Conservation (phyloP, 192 early-diverging fungal genomes). For the Podila horticola region DNA sequence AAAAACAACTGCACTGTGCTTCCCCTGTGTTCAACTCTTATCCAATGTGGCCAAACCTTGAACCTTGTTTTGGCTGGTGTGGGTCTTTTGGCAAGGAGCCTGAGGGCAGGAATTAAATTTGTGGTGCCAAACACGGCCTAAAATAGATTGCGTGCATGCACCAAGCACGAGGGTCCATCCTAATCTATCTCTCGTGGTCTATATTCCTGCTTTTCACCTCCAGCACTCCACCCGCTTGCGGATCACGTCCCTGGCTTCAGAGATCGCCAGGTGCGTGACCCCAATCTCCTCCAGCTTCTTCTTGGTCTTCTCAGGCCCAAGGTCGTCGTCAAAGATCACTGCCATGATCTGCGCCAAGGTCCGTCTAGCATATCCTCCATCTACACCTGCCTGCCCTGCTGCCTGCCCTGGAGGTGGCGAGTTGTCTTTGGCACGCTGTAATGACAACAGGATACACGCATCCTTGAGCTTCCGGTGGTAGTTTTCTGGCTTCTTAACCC, state of each 20-base stretch:
- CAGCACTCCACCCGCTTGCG: slow-evolving; percentile 51
- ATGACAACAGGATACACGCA: slow-evolving; percentile 47
- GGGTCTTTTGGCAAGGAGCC: too few species aligned
- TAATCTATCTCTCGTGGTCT: neutral
- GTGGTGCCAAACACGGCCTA: too few species aligned
- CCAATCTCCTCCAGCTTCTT: slow-evolving; percentile 48
- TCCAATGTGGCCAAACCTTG: too few species aligned
- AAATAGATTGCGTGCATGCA: neutral
- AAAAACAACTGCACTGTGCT: too few species aligned
- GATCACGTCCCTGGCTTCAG: slow-evolving; percentile 50
- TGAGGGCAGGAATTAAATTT: too few species aligned
- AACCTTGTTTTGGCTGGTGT: too few species aligned
- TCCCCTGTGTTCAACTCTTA: too few species aligned
- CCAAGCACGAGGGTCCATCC: neutral
- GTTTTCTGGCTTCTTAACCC: slow-evolving; percentile 64
- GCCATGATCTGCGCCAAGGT: slow-evolving; percentile 53
- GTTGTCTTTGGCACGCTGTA: slow-evolving; percentile 37
- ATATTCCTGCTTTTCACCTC: slow-evolving; percentile 17
- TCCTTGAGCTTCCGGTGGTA: slow-evolving; percentile 55
- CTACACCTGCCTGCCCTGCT: neutral
- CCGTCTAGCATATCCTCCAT: slow-evolving; percentile 11
- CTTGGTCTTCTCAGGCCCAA: slow-evolving; percentile 7
- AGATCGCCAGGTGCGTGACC: slow-evolving; percentile 29
- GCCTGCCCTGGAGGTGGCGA: slow-evolving; percentile 2
- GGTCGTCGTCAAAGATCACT: slow-evolving; percentile 52